Conservation (phyloP, 83 land plant genomes). For the Diphasiastrum complanatum region DNA sequence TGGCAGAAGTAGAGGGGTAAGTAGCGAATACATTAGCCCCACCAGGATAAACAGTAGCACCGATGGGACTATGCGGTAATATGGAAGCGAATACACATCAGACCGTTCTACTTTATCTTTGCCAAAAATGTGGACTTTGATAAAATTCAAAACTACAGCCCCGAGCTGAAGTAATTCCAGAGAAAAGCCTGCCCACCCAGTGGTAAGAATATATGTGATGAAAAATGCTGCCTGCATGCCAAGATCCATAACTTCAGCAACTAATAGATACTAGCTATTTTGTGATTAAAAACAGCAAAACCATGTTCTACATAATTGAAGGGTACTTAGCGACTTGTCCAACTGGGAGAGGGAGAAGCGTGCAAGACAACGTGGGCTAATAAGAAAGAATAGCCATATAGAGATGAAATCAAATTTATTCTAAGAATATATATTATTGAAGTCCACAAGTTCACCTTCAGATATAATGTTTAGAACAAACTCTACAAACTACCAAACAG, state of each 20-base stretch:
- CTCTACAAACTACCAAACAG: too few species aligned
- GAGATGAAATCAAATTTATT: too few species aligned
- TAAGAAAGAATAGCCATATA: too few species aligned
- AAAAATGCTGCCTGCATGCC: conserved; percentile 50
- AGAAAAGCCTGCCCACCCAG: conserved; percentile 51
- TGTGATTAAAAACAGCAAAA: too few species aligned
- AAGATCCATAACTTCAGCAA: background rate
- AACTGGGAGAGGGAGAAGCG: too few species aligned
- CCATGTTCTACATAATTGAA: too few species aligned
- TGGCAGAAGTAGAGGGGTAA: conserved; percentile 54
- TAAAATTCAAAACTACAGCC: conserved; percentile 29
- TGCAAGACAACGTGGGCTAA: too few species aligned
- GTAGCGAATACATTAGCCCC: conserved; percentile 54
- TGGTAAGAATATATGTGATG: conserved; percentile 51
- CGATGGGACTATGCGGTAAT: conserved; percentile 41
- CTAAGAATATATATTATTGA: too few species aligned
- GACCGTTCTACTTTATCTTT: conserved; percentile 26
- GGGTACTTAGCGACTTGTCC: too few species aligned
- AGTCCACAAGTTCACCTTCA: too few species aligned
- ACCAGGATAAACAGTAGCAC: conserved; percentile 41
- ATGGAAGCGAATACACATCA: conserved; percentile 36
- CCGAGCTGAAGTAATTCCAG: conserved; percentile 50
- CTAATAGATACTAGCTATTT: background rate
- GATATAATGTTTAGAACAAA: too few species aligned
- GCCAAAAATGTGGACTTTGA: conserved; percentile 20